Evolutionary conservation across 2,329 filamentous ascomycete genomes (phyloP).

Genomic region (Trichoderma koningii): DNA sequence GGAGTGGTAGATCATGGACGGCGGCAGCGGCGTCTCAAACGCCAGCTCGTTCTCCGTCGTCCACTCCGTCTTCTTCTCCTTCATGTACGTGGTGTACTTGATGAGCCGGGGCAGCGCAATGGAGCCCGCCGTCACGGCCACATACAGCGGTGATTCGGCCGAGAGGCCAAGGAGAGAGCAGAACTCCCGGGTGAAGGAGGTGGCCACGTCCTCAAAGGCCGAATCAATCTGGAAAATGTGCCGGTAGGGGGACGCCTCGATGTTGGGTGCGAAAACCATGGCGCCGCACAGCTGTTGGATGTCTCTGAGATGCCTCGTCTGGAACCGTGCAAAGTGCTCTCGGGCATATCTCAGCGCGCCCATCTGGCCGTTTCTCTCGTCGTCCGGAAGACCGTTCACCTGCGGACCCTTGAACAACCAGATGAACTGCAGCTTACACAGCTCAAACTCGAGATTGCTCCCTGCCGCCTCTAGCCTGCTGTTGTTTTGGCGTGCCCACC

Average conservation of each 20-base stretch:
- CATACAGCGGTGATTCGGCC: conserved; percentile 88
- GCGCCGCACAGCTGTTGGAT: conserved; percentile 80
- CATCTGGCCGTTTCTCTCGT: conserved; percentile 55
- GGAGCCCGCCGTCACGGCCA: conserved; percentile 87
- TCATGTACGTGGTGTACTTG: conserved; percentile 86
- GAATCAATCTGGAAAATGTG: conserved; percentile 72
- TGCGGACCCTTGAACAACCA: conserved; percentile 74
- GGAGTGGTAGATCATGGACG: conserved; percentile 76
- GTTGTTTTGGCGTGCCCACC: conserved; percentile 77
- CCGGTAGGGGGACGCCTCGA: conserved; percentile 76
- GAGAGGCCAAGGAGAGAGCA: conserved; percentile 88
- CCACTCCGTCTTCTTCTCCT: conserved; percentile 90
- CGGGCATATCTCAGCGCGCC: conserved; percentile 77
- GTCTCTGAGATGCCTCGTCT: conserved; percentile 72
- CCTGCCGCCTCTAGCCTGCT: conserved; percentile 73
- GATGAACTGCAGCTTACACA: conserved; percentile 85
- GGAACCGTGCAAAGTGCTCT: conserved; percentile 72
- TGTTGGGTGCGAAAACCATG: conserved; percentile 75
- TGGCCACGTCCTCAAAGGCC: conserved; percentile 79
- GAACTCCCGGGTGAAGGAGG: conserved; percentile 92
- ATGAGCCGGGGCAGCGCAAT: conserved; percentile 87
- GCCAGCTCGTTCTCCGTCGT: conserved; percentile 88
- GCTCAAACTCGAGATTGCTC: conserved; percentile 93
- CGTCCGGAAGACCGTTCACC: conserved; percentile 58
- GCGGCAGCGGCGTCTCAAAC: conserved; percentile 66